Percentiles rank a stretch among this genome's conserved stretches.
These are phyloP conservation scores for Eragrostis curvula DNA, from an alignment of 176 grass and related monocot genomes.

Conservation along the genomic window DNA sequence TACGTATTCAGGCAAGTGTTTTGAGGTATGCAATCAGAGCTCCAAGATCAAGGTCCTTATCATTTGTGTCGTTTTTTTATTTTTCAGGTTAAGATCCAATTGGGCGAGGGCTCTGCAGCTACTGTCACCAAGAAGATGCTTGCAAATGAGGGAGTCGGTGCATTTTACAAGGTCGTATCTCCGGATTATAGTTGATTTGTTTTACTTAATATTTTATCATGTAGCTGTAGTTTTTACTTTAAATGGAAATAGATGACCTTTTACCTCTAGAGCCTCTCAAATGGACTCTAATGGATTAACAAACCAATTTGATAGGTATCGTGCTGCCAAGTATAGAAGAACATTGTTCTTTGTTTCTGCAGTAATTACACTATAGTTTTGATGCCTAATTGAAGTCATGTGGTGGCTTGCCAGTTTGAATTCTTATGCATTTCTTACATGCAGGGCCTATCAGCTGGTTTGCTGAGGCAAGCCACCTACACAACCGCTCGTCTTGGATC, in stretches of 20 bases:
- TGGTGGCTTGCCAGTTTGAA: not conserved
- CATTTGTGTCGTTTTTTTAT: not conserved
- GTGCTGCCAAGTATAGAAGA: not conserved
- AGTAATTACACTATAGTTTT: not conserved
- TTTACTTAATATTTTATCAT: not conserved
- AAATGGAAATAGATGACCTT: not conserved
- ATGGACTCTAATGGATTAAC: conserved; percentile 3
- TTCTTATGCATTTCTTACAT: conserved; percentile 33
- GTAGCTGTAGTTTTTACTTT: not conserved
- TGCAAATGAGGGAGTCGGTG: conserved; percentile 62
- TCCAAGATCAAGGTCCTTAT: conserved; percentile 23
- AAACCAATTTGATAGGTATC: not conserved
- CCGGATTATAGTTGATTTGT: not conserved
- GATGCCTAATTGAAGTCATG: not conserved
- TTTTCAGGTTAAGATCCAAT: conserved; percentile 82
- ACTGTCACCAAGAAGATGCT: conserved; percentile 78
- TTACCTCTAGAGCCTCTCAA: not conserved
- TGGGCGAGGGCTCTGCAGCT: conserved; percentile 80
- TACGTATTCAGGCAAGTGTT: not conserved
- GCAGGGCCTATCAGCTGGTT: conserved; percentile 88
- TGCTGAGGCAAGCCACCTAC: conserved; percentile 90
- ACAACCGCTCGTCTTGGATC: conserved; percentile 83
- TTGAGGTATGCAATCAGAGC: not conserved
- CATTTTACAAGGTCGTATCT: conserved; percentile 75
- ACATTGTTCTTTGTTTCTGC: not conserved